Evolutionary conservation across 768 basidiomycete species (phyloP).

Genomic region (Steccherinum ochraceum): DNA sequence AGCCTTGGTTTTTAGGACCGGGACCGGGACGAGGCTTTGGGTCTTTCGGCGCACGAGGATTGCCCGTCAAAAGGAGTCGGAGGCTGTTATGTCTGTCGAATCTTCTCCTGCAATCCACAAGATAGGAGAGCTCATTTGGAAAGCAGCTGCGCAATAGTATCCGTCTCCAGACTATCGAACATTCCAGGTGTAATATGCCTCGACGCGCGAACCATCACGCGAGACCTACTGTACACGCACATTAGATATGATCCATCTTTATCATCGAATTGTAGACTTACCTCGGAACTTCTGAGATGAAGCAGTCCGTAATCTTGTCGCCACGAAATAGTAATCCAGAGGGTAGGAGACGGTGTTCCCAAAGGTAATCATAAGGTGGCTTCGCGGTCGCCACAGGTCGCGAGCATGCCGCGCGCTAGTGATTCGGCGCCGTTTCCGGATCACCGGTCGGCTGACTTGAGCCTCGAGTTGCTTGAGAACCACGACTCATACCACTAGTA

Average conservation of each 20-base stretch:
- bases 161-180: conserved; percentile 45
- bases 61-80: conserved; percentile 44
- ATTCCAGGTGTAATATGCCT: conserved; percentile 33
- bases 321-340: conserved; percentile 52
- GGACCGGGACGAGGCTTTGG: conserved; percentile 1
- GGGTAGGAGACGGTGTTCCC: conserved; percentile 52
- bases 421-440: no score
- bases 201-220: conserved; percentile 26
- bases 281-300: conserved; percentile 15
- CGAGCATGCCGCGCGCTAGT: no score
- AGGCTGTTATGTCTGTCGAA: no score
- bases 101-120: no score
- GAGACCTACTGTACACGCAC: conserved; percentile 25
- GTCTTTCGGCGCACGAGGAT: conserved; percentile 30
- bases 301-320: conserved; percentile 36
- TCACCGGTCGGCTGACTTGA: no score
- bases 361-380: conserved; percentile 48
- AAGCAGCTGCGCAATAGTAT: conserved; percentile 47
- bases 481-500: no score
- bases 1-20: conserved; percentile 4
- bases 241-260: not conserved
- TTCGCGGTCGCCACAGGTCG: no score
- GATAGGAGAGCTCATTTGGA: conserved; percentile 55
- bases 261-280: not conserved
- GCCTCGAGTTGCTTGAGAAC: no score